Percentiles rank a stretch among this genome's conserved stretches.
phyloP scores from a whole-genome alignment of 2,329 filamentous ascomycete genomes.

The Raffaelea arxii region DNA sequence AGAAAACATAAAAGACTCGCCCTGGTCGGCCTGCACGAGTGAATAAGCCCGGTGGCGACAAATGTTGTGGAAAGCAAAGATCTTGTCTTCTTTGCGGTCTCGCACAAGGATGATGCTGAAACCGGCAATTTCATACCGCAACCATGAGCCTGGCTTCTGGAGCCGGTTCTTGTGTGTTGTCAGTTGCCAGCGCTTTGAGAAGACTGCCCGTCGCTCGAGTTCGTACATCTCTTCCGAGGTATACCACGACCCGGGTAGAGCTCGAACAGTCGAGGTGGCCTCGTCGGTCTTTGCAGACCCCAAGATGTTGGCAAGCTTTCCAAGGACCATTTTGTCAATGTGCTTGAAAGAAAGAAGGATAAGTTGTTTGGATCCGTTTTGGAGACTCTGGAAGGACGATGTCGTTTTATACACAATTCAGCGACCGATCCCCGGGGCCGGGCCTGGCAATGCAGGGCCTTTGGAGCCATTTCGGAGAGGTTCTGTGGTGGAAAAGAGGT shows the following conservation, averaged over 20 bases:
- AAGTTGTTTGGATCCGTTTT: no score
- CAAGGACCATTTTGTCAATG: no score
- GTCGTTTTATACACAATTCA: no score
- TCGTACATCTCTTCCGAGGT: slow-evolving; percentile 43
- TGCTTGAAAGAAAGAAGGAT: no score
- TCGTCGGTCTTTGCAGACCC: no score
- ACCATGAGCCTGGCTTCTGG: slow-evolving; percentile 43
- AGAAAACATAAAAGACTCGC: slow-evolving; percentile 40
- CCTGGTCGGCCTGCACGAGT: not conserved
- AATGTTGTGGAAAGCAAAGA: slow-evolving; percentile 54
- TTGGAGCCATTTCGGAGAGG: no score
- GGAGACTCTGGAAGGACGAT: no score
- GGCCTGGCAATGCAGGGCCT: no score
- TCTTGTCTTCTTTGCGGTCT: slow-evolving; percentile 36
- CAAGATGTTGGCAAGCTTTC: no score
- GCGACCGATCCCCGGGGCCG: no score
- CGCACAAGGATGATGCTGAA: slow-evolving; percentile 44
- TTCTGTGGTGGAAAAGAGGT: no score
- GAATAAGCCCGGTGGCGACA: slow-evolving; percentile 23
- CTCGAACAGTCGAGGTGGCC: no score
- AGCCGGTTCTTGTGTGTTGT: slow-evolving; percentile 43
- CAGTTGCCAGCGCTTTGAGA: slow-evolving; percentile 46
- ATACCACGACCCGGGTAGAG: slow-evolving; percentile 43
- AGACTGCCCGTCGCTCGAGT: slow-evolving; percentile 46
- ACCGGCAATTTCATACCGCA: slow-evolving; percentile 43